These are phyloP conservation scores for Glomus cerebriforme DNA, from an alignment of 192 early-diverging fungal genomes.

Conservation along the genomic window DNA sequence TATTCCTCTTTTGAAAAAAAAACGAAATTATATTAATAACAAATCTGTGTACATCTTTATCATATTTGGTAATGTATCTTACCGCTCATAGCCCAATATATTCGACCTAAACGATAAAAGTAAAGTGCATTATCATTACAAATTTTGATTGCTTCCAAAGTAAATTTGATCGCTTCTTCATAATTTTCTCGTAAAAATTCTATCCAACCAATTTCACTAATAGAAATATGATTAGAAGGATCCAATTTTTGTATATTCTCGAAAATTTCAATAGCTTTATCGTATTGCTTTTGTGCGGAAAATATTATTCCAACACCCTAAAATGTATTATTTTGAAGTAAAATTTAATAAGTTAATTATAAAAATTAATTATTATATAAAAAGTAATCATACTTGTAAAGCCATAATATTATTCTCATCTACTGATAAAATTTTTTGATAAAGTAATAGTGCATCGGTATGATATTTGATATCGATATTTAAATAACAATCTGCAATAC, in stretches of 20 bases:
- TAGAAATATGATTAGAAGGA: constrained; percentile 48
- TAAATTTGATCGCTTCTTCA: constrained; percentile 53
- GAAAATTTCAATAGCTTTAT: constrained; percentile 62
- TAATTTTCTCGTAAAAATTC: constrained; percentile 52
- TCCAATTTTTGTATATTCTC: constrained; percentile 52
- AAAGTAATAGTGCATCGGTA: constrained; percentile 55
- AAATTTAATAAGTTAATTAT: not conserved
- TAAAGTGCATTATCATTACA: constrained; percentile 52
- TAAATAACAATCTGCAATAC: constrained; percentile 62
- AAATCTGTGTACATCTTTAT: not conserved
- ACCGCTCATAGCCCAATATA: constrained; percentile 81
- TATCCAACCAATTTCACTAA: constrained; percentile 73
- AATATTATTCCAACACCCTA: constrained; percentile 63
- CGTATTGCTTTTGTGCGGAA: constrained; percentile 49
- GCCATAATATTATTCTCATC: constrained; percentile 49
- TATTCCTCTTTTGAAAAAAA: constrained; percentile 42
- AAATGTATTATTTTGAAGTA: not conserved
- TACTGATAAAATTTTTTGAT: constrained; percentile 51
- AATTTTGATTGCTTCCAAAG: constrained; percentile 56
- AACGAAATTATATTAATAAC: not conserved
- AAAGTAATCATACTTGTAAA: constrained; percentile 36
- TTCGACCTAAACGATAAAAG: constrained; percentile 67
- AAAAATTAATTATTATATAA: not conserved
- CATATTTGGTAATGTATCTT: constrained; percentile 5
- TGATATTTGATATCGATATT: constrained; percentile 57